Conservation (phyloP, 139 green algal genomes). For the Coccomyxa sp. region DNA sequence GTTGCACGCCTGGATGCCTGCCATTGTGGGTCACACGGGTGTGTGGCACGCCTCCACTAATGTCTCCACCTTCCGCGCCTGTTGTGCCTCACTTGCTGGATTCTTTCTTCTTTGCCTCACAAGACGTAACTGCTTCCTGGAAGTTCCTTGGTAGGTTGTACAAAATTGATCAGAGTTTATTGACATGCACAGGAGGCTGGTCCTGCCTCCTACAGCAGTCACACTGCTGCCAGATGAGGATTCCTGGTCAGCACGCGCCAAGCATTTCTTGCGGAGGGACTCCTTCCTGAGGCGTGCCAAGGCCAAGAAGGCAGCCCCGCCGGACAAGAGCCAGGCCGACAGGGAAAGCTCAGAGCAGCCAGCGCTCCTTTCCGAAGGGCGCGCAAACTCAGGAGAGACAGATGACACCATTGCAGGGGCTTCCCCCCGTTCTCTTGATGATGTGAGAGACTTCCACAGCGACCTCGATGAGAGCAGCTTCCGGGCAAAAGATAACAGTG, state of each 20-base stretch:
- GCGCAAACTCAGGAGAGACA: neutral
- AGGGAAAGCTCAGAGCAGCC: neutral
- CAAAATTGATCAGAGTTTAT: neutral
- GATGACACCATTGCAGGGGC: conserved; percentile 2
- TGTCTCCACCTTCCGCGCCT: neutral
- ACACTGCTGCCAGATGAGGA: neutral
- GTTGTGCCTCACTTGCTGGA: conserved; percentile 2
- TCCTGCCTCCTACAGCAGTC: conserved; percentile 21
- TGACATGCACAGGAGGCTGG: conserved; percentile 16
- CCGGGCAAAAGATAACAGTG: neutral
- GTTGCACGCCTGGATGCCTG: conserved; percentile 17
- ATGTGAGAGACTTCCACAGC: neutral
- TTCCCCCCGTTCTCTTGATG: neutral
- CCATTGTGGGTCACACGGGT: conserved; percentile 14
- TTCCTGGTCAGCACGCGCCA: neutral
- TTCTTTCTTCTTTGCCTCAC: neutral
- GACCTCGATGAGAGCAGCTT: neutral
- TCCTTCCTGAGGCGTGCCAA: neutral
- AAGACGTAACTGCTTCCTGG: neutral
- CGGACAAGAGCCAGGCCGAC: too few relatives aligned
- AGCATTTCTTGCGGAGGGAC: conserved; percentile 2
- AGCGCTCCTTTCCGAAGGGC: neutral
- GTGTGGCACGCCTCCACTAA: neutral
- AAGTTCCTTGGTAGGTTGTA: neutral
- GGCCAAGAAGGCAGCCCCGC: neutral